Evolutionary conservation across 1,139 yeast genomes (phyloP), one percentile per base, ranked within the genome.

Genomic region (Pichia sp.): DNA sequence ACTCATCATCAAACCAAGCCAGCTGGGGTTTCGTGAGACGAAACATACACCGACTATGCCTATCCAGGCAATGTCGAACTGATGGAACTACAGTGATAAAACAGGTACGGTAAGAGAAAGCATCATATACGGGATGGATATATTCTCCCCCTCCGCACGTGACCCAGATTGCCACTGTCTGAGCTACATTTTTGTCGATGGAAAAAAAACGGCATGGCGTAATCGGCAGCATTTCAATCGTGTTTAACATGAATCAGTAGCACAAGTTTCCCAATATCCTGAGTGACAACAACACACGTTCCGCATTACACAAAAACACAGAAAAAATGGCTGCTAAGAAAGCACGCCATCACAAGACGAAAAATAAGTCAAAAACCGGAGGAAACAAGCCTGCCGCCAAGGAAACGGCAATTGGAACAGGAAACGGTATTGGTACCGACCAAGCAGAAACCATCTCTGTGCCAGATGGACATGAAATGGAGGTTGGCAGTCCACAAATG

Each of bases 281-380:
- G 24, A 20, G 24, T 20, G 24, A 20, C 24, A 20, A 20, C 24
- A 3, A 20, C 24, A 20, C 24, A 42, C 6, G 27, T n/a, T 31
- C 34, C 12, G 9, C 34, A 31, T 31, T 31, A 9, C 34, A 2
- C 2, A 31, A 24, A 24, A 10, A 2, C 4, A 20, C 24, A 42
- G 6, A 46, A n/a, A 49, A n/a, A 9, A 49, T 49, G 52, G 52
- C 29, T 43, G 48, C 47, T 33, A 49, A 43, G 48, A 49, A 30
- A 27, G 31, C 34, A 42, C 47, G 40, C 33, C 52, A 42, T n/a
- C 44, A 40, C 12, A 40, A 20, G 46, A 16, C 38, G 20, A 48
- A 48, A 41, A 40, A 40, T 17, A 41, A 41, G 30, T 40, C 50
- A 8, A 29, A 14, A 10, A 48, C 10, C 16, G 40, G 40, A 36